A percentile compares a stretch with the other conserved stretches of the same genome.
These are phyloP conservation scores for Nasturtium officinale DNA, from an alignment of 345 rosid species.

Conservation along the genomic window DNA sequence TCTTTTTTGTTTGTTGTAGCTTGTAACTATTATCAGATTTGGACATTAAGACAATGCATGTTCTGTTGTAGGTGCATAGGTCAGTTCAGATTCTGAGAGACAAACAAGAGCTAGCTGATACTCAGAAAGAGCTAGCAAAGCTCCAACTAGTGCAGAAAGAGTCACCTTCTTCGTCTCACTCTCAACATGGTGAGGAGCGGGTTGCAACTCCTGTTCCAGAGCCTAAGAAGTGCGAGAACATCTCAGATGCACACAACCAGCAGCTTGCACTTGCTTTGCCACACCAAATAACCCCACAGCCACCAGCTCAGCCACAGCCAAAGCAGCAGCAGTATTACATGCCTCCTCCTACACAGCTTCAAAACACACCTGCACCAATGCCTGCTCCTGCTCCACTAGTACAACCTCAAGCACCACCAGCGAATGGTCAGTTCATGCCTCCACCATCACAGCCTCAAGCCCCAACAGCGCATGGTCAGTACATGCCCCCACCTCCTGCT, in stretches of 20 bases:
- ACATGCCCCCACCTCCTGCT: constrained; percentile 38
- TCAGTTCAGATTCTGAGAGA: constrained; percentile 97
- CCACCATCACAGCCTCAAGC: constrained; percentile 38
- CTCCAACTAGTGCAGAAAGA: constrained; percentile 91
- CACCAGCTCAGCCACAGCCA: constrained; percentile 66
- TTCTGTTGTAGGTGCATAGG: constrained; percentile 77
- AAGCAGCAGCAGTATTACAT: constrained; percentile 69
- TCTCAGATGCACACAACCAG: constrained; percentile 67
- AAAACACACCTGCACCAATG: constrained; percentile 45
- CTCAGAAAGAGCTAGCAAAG: constrained; percentile 91
- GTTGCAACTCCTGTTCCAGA: constrained; percentile 61
- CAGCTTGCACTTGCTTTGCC: constrained; percentile 93
- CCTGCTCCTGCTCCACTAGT: constrained; percentile 37
- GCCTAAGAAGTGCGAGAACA: constrained; percentile 58
- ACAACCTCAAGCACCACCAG: constrained; percentile 41
- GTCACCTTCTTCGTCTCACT: constrained; percentile 65
- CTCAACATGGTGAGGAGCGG: constrained; percentile 76
- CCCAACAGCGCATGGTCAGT: constrained; percentile 40
- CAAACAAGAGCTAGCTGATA: constrained; percentile 94
- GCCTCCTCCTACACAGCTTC: constrained; percentile 59
- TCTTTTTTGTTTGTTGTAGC: neutral
- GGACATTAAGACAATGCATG: neutral
- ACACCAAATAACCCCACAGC: constrained; percentile 77
- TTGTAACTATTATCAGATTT: neutral
- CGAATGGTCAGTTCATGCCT: constrained; percentile 34